Percentiles rank a stretch among this genome's conserved stretches.
These are phyloP conservation scores for Apiospora sp. DNA, from an alignment of 2,329 filamentous ascomycete species.

Conservation along the genomic window DNA sequence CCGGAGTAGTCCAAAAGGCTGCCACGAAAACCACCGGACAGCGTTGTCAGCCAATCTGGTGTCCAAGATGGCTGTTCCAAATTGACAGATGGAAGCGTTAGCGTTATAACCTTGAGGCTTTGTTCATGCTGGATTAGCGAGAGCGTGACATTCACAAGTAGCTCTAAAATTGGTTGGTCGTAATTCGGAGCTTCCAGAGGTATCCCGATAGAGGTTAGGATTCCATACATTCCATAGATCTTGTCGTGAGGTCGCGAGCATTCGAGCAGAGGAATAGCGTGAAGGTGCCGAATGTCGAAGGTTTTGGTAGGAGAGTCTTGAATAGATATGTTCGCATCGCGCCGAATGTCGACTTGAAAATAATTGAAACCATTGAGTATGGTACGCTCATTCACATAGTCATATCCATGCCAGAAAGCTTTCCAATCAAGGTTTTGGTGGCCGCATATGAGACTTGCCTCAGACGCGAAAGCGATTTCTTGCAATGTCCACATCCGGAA, in stretches of 20 bases:
- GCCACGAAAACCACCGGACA: background rate
- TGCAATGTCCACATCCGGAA: conserved; percentile 1
- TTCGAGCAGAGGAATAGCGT: background rate
- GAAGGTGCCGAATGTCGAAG: background rate
- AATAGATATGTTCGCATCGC: too few relatives aligned
- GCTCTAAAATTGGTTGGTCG: background rate
- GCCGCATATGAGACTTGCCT: background rate
- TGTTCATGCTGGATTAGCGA: background rate
- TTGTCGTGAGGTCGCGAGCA: conserved; percentile 2
- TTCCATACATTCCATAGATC: background rate
- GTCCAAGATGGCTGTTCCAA: background rate
- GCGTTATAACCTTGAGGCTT: background rate
- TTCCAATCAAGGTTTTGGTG: background rate
- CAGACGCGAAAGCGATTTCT: background rate
- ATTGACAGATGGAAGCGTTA: background rate
- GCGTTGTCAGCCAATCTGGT: background rate
- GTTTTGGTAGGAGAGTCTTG: background rate
- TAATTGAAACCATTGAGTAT: too few relatives aligned
- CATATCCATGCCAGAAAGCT: background rate
- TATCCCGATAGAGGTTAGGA: background rate
- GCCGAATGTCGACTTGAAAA: background rate
- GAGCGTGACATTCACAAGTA: background rate
- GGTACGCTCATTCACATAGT: background rate
- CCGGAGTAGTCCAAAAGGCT: background rate
- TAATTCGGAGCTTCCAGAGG: background rate